These are phyloP conservation scores for Tothia fuscella DNA, from an alignment of 2,329 filamentous ascomycete species.

Conservation along the genomic window DNA sequence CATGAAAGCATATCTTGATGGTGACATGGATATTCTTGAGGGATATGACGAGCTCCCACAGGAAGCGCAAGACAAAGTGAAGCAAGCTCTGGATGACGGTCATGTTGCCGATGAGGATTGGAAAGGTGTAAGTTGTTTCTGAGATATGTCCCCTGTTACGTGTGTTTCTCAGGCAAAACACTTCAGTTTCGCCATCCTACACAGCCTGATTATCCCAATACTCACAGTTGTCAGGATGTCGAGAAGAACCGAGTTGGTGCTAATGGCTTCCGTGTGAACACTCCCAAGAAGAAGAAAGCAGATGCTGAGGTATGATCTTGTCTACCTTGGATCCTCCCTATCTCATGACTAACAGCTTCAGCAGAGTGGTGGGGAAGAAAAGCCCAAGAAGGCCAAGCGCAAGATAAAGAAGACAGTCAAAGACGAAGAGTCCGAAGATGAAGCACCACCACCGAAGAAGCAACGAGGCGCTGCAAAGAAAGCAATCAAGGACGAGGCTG, in stretches of 20 bases:
- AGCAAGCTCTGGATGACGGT: slow-evolving; percentile 58
- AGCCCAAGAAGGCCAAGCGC: slow-evolving; percentile 23
- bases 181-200: no score
- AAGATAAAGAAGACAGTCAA: slow-evolving; percentile 26
- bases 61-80: slow-evolving; percentile 62
- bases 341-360: no score
- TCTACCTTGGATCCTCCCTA: no score
- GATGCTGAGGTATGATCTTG: slow-evolving; percentile 10
- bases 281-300: slow-evolving; percentile 21
- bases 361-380: slow-evolving; percentile 17
- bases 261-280: slow-evolving; percentile 45
- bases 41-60: slow-evolving; percentile 66
- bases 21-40: slow-evolving; percentile 58
- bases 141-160: no score
- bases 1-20: slow-evolving; percentile 45
- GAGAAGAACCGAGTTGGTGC: slow-evolving; percentile 60
- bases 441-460: slow-evolving; percentile 19
- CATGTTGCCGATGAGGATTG: slow-evolving; percentile 80
- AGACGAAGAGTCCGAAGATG: slow-evolving; percentile 18
- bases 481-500: slow-evolving; percentile 16
- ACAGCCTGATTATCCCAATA: slow-evolving; percentile 9
- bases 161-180: no score
- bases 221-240: slow-evolving; percentile 44
- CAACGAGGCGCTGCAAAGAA: slow-evolving; percentile 19
- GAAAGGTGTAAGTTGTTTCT: slow-evolving; percentile 71